Evolutionary conservation across 2,329 filamentous ascomycete genomes (phyloP).

Genomic region (Alternaria triticimaculans): DNA sequence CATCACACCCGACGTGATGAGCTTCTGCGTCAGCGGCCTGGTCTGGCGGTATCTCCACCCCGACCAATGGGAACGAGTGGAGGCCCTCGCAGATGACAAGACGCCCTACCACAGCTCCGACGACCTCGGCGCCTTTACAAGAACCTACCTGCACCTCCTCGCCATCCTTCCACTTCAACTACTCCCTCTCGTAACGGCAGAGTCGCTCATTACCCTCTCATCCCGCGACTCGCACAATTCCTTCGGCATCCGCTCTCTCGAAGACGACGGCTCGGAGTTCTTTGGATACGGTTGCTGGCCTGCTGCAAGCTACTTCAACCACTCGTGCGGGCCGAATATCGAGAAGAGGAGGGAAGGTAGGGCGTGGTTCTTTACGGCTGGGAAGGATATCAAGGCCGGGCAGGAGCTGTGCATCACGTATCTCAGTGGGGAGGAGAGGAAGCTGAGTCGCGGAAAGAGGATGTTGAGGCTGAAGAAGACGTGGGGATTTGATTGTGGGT

Average conservation of each 20-base stretch:
- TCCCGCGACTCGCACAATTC: constrained; percentile 55
- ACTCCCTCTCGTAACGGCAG: constrained; percentile 41
- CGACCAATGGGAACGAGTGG: constrained; percentile 39
- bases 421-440: constrained; percentile 56
- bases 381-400: constrained; percentile 44
- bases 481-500: constrained; percentile 57
- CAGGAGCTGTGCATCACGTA: constrained; percentile 58
- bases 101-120: constrained; percentile 51
- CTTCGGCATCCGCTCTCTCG: constrained; percentile 55
- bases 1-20: constrained; percentile 49
- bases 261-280: constrained; percentile 56
- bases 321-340: constrained; percentile 55
- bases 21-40: constrained; percentile 52
- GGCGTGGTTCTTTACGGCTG: constrained; percentile 51
- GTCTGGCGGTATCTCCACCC: constrained; percentile 43
- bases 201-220: constrained; percentile 45
- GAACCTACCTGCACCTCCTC: constrained; percentile 53
- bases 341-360: constrained; percentile 51
- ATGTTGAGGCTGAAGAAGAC: constrained; percentile 47
- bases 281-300: constrained; percentile 58
- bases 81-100: constrained; percentile 50
- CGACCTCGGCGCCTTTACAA: constrained; percentile 50
- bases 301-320: constrained; percentile 57
- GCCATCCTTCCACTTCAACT: constrained; percentile 49
- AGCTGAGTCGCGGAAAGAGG: constrained; percentile 45